Evolutionary conservation across 1,284 basidiomycete genomes (phyloP).

Genomic region (Papiliotrema laurentii): DNA sequence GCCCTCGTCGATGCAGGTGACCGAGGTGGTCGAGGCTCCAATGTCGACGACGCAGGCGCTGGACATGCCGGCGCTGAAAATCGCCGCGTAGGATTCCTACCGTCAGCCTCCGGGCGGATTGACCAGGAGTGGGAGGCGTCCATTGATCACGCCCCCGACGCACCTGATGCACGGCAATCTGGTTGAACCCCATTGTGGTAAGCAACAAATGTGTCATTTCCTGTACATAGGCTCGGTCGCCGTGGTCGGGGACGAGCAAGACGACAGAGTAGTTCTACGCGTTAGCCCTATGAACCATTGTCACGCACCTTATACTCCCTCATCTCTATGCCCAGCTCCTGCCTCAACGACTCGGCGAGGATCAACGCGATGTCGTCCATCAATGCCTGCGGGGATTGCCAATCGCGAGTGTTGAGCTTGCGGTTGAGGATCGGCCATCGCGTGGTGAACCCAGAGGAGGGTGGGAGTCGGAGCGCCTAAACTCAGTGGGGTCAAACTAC

Average conservation of each 20-base stretch:
- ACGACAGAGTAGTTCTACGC: conserved; percentile 77
- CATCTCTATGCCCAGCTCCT: conserved; percentile 59
- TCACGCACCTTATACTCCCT: conserved; percentile 58
- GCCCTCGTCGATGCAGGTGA: conserved; percentile 95
- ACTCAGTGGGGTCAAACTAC: conserved; percentile 3
- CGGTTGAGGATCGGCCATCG: conserved; percentile 73
- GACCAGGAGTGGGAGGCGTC: too few species aligned
- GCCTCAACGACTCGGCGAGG: conserved; percentile 58
- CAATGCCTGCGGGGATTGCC: conserved; percentile 62
- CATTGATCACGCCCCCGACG: conserved; percentile 11
- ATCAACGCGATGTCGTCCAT: conserved; percentile 74
- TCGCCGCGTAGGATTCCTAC: conserved; percentile 89
- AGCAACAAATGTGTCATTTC: conserved; percentile 74
- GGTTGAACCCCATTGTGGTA: conserved; percentile 81
- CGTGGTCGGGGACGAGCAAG: conserved; percentile 88
- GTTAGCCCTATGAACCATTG: conserved; percentile 1
- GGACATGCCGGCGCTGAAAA: conserved; percentile 91
- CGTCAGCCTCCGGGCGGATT: not conserved
- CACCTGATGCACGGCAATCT: conserved; percentile 83
- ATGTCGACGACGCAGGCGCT: conserved; percentile 94
- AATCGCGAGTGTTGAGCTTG: conserved; percentile 74
- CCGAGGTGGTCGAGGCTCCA: conserved; percentile 75
- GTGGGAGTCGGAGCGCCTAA: conserved; percentile 69
- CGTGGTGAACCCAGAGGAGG: conserved; percentile 61
- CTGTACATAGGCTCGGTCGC: conserved; percentile 76